Evolutionary conservation across 768 basidiomycete genomes (phyloP).

Genomic region (Psilocybe cubensis): DNA sequence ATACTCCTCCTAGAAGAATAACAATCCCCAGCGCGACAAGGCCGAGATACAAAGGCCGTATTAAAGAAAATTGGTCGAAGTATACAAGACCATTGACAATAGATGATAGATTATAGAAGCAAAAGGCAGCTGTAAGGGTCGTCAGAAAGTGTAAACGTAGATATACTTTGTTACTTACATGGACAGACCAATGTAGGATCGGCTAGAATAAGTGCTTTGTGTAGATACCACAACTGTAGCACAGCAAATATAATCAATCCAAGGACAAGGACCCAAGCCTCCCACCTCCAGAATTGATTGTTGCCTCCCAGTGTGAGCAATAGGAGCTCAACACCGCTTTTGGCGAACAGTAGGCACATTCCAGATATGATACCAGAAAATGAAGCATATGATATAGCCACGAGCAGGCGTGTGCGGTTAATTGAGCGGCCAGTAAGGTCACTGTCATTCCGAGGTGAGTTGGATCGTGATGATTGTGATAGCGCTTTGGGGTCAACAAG

Average conservation of each 20-base stretch:
- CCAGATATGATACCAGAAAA: slow-evolving; percentile 88
- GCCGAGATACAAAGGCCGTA: slow-evolving; percentile 68
- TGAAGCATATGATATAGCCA: slow-evolving; percentile 87
- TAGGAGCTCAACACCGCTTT: slow-evolving; percentile 89
- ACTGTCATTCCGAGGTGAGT: slow-evolving; percentile 20
- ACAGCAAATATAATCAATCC: slow-evolving; percentile 76
- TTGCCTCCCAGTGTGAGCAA: slow-evolving; percentile 74
- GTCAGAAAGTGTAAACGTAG: slow-evolving; percentile 13
- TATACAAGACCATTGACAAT: slow-evolving; percentile 91
- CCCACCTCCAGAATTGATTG: slow-evolving; percentile 85
- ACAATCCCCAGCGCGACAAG: slow-evolving; percentile 80
- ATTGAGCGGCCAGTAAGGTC: slow-evolving; percentile 29
- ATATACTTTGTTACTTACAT: slow-evolving; percentile 48
- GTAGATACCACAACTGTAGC: slow-evolving; percentile 83
- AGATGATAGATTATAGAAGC: slow-evolving; percentile 92
- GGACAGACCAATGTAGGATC: slow-evolving; percentile 89
- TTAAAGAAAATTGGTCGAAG: slow-evolving; percentile 81
- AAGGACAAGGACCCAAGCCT: slow-evolving; percentile 79
- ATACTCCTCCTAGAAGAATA: slow-evolving; percentile 84
- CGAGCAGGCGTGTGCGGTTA: slow-evolving; percentile 56
- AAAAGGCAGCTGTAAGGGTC: slow-evolving; percentile 75
- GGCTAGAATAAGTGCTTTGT: slow-evolving; percentile 78
- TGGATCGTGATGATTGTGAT: slow-evolving; percentile 24
- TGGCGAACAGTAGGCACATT: slow-evolving; percentile 92
- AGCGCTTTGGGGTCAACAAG: slow-evolving; percentile 48